phyloP scores from a whole-genome alignment of 1,284 basidiomycete genomes.

The Boletus calvinii region DNA sequence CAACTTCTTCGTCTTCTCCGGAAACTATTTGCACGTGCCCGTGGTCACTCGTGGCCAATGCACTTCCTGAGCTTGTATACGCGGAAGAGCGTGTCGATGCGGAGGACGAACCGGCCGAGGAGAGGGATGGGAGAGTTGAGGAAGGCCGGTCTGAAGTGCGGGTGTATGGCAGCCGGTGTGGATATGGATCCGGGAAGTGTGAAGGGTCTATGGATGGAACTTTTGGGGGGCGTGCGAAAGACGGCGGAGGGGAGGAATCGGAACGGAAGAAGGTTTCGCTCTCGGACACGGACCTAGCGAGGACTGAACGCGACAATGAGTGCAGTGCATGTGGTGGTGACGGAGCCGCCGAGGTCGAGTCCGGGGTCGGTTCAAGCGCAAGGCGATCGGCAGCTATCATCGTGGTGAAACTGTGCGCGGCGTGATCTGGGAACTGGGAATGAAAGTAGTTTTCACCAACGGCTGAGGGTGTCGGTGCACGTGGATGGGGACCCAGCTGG shows the following conservation, averaged over 20 bases:
- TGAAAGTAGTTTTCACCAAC: conserved; percentile 19
- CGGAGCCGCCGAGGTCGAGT: conserved; percentile 6
- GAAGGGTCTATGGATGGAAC: conserved; percentile 54
- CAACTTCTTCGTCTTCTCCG: conserved; percentile 54
- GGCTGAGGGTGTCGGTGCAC: conserved; percentile 34
- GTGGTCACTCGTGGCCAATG: conserved; percentile 56
- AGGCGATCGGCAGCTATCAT: conserved; percentile 26
- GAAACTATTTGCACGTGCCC: conserved; percentile 63
- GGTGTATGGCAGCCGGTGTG: conserved; percentile 32
- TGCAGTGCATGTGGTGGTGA: conserved; percentile 21
- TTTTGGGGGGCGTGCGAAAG: conserved; percentile 49
- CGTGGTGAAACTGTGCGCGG: conserved; percentile 7
- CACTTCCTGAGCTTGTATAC: conserved; percentile 67
- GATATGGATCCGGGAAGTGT: conserved; percentile 55
- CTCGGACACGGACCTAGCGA: conserved; percentile 39
- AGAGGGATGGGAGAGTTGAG: conserved; percentile 55
- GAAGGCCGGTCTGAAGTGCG: conserved; percentile 39
- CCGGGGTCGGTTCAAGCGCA: conserved; percentile 7
- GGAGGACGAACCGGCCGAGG: conserved; percentile 65
- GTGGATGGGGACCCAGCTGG: conserved; percentile 29
- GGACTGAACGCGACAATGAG: conserved; percentile 27
- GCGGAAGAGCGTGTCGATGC: conserved; percentile 74
- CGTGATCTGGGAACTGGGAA: conserved; percentile 14
- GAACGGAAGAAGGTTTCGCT: conserved; percentile 40
- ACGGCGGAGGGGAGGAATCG: conserved; percentile 38